Evolutionary conservation across 73 alveolate genomes (phyloP), one percentile per base, ranked within the genome.

Genomic region (Paramecium octaurelia): DNA sequence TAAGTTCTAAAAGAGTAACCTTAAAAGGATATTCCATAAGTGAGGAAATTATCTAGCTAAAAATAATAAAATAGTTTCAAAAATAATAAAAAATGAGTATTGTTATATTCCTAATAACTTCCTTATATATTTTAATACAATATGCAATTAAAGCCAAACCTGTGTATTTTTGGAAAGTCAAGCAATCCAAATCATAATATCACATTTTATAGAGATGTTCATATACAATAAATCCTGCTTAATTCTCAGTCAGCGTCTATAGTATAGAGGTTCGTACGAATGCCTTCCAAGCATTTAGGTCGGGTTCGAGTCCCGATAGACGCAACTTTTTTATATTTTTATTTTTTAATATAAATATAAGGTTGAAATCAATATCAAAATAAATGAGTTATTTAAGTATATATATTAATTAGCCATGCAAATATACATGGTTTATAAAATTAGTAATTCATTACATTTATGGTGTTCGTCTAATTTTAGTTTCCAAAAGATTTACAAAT

Each of bases 251-350:
- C 84, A 80, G 98, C 98, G 88, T 93, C 93, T 84, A 75, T 95
- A 95, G 98, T 95, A 92, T 95, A 95, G 98, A 93, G 98, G 98
- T 95, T 93, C 95, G 98, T 93, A 95, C 95, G 96, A 96, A 90
- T 83, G 97, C 98, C 96, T 95, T 92, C 98, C 98, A 95, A 95
- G 98, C 97, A 83, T 90, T 94, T 92, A 96, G 95, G 97, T 96
- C 98, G 98, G 97, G 98, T 95, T 94, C 98, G 98, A 95, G 92
- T 95, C 98, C 98, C 98, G 98, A 96, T 92, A 86, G 96, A 93
- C 93, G 98, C 97, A 95, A 42, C 88, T 83, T 93, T 83, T 95
- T 93, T 89, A 46, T 46, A 75, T 75, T 73, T 73, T 73, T 75
- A 36, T 29, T 75, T 73, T 73, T 36, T 11, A 35, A 29, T n/a